A percentile compares a stretch with the other conserved stretches of the same genome.
Conservation (phyloP, 108 stramenopile genomes). For the Nitzschia putrida region DNA sequence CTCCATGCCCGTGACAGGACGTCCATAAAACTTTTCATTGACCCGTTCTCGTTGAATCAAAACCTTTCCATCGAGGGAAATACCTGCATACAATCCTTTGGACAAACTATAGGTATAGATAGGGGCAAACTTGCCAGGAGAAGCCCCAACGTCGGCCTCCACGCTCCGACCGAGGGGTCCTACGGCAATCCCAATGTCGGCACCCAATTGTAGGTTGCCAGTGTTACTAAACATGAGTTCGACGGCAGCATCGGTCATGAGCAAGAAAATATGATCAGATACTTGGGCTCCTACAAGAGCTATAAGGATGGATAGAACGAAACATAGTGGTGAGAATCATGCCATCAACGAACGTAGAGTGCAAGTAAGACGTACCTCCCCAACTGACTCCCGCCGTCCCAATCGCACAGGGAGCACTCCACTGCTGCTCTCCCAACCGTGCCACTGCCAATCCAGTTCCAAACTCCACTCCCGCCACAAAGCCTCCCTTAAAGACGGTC, state of each 20-base stretch:
- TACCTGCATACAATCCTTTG: constrained; percentile 93
- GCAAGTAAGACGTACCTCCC: constrained; percentile 48
- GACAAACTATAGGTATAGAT: constrained; percentile 92
- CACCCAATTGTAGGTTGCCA: constrained; percentile 89
- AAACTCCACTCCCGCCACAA: constrained; percentile 85
- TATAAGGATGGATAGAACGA: neutral
- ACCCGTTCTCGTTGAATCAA: constrained; percentile 84
- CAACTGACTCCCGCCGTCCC: constrained; percentile 81
- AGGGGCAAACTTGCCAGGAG: constrained; percentile 63
- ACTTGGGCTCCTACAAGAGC: constrained; percentile 83
- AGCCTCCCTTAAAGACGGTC: constrained; percentile 79
- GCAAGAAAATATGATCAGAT: constrained; percentile 90
- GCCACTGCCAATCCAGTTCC: constrained; percentile 88
- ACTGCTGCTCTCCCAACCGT: constrained; percentile 55
- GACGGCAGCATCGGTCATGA: constrained; percentile 92
- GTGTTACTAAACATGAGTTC: constrained; percentile 74
- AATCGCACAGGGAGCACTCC: constrained; percentile 90
- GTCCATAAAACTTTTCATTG: constrained; percentile 96
- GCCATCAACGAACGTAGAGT: constrained; percentile 20
- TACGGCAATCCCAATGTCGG: constrained; percentile 91
- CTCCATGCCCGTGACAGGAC: constrained; percentile 57
- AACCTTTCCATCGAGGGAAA: constrained; percentile 90
- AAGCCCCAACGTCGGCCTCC: constrained; percentile 83
- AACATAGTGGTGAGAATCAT: constrained; percentile 6
- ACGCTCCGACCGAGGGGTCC: constrained; percentile 92